Evolutionary conservation across 2,329 filamentous ascomycete genomes (phyloP).

Genomic region (Escovopsis sp.): DNA sequence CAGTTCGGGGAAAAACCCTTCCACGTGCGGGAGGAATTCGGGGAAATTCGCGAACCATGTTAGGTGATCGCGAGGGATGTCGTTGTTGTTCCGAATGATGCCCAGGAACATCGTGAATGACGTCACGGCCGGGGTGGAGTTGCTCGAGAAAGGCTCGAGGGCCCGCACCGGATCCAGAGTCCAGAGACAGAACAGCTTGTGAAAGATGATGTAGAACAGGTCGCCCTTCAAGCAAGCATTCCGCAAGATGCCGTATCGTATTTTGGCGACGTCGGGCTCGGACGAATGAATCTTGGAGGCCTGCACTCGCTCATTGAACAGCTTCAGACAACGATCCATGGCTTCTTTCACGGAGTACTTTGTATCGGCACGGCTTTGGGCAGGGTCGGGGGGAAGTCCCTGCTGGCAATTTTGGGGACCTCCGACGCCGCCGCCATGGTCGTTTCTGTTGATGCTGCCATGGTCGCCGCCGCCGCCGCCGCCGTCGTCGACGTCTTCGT

Average conservation of each 20-base stretch:
- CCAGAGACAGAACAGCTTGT: conserved; percentile 51
- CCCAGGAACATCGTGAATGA: no score
- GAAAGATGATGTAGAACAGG: conserved; percentile 47
- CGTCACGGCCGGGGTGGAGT: conserved; percentile 8
- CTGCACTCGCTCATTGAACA: no score
- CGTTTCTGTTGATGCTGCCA: no score
- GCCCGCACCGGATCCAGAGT: conserved; percentile 23
- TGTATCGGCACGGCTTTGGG: no score
- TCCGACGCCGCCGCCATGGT: no score
- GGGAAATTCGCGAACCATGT: conserved; percentile 18
- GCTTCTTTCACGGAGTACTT: no score
- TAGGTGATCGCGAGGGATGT: conserved; percentile 11
- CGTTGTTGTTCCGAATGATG: conserved; percentile 9
- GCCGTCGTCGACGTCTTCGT: no score
- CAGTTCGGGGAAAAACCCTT: not conserved
- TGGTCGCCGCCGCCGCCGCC: no score
- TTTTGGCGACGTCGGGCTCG: conserved; percentile 23
- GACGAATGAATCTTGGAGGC: no score
- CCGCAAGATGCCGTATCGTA: conserved; percentile 38
- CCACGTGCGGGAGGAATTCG: not conserved
- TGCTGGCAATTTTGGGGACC: no score
- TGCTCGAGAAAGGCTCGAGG: conserved; percentile 11
- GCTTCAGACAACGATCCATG: no score
- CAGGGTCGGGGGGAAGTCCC: no score
- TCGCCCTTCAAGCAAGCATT: conserved; percentile 44